Evolutionary conservation across 2,329 filamentous ascomycete species (phyloP).

Genomic region (Cladosporium sp.): DNA sequence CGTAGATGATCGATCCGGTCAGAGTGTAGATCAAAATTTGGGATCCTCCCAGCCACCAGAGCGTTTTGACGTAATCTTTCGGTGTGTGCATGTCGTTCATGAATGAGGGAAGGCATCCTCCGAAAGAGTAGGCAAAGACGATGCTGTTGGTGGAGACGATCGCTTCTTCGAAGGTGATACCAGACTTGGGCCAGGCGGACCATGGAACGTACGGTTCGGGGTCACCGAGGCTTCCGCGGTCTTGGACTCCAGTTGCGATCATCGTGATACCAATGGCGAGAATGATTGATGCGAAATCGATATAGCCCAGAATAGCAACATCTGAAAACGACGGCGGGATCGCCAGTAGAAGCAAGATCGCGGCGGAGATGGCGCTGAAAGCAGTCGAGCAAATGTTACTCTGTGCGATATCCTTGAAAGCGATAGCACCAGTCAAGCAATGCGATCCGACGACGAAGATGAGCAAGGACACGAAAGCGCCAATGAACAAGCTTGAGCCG

Average conservation of each 20-base stretch:
- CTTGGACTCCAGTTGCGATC: slow-evolving; percentile 10
- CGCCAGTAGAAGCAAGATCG: slow-evolving; percentile 2
- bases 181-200: slow-evolving; percentile 24
- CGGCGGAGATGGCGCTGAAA: slow-evolving; percentile 10
- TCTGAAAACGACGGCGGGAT: slow-evolving; percentile 10
- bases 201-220: slow-evolving; percentile 16
- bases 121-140: slow-evolving; percentile 55
- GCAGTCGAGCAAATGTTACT: slow-evolving; percentile 4
- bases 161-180: slow-evolving; percentile 45
- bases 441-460: slow-evolving; percentile 11
- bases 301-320: slow-evolving; percentile 8
- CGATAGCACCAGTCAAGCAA: slow-evolving; percentile 8
- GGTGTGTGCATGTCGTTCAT: slow-evolving; percentile 61
- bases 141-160: slow-evolving; percentile 65
- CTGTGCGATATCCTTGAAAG: slow-evolving; percentile 8
- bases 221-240: neutral
- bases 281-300: slow-evolving; percentile 8
- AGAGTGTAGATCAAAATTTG: slow-evolving; percentile 59
- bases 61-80: slow-evolving; percentile 53
- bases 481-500: slow-evolving; percentile 4
- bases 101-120: slow-evolving; percentile 59
- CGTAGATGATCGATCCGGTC: slow-evolving; percentile 62
- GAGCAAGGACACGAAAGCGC: slow-evolving; percentile 6
- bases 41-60: slow-evolving; percentile 55
- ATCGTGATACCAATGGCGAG: slow-evolving; percentile 10